These are phyloP conservation scores for Lentinula edodes DNA, from an alignment of 768 basidiomycete species.

Conservation along the genomic window DNA sequence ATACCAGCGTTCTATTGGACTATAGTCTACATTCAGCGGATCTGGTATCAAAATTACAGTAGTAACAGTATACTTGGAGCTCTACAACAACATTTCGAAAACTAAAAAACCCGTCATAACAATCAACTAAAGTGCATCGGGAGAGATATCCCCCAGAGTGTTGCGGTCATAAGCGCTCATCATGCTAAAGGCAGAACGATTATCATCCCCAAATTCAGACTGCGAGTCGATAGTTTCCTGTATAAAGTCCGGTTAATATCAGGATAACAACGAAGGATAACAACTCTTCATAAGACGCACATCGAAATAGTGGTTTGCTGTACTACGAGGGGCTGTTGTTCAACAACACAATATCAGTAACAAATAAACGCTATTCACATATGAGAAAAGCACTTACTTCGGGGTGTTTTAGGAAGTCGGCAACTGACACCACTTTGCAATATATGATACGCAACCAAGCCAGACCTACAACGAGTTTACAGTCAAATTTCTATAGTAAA, in stretches of 20 bases:
- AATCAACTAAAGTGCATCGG: constrained; percentile 50
- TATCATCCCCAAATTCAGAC: constrained; percentile 74
- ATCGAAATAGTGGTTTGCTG: constrained; percentile 92
- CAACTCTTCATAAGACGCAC: constrained; percentile 36
- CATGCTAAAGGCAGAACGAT: constrained; percentile 54
- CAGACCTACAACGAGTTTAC: constrained; percentile 51
- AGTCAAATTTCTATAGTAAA: background rate
- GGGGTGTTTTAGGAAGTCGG: constrained; percentile 89
- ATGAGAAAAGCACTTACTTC: constrained; percentile 51
- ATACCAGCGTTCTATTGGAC: no score
- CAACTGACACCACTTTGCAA: constrained; percentile 86
- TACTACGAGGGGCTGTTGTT: constrained; percentile 70
- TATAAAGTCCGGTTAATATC: background rate
- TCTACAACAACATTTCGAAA: no score
- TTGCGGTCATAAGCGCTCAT: constrained; percentile 51
- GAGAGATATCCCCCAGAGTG: constrained; percentile 64
- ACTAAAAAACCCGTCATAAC: no score
- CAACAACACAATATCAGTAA: constrained; percentile 5
- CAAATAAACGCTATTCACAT: background rate
- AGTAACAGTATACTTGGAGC: no score
- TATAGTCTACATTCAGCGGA: no score
- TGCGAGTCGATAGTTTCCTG: constrained; percentile 71
- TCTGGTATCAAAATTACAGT: no score
- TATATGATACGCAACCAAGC: constrained; percentile 87
- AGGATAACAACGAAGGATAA: constrained; percentile 1